Conservation (phyloP, 768 basidiomycete genomes). For the Pleurotus pulmonarius region DNA sequence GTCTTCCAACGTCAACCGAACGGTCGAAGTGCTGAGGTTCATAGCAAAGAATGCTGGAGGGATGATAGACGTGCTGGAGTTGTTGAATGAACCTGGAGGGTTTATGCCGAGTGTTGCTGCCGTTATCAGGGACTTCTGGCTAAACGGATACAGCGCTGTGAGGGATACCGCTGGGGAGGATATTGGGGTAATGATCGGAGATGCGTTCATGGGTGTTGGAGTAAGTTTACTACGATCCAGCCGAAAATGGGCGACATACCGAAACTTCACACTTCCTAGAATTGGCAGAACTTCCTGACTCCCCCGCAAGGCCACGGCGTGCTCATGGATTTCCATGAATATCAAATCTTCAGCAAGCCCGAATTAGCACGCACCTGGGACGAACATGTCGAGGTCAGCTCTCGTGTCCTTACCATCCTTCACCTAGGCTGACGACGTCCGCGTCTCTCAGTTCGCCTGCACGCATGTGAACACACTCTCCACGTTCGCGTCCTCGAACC, state of each 20-base stretch:
- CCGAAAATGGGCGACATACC: too few relatives aligned
- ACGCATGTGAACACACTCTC: constrained; percentile 40
- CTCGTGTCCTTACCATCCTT: background rate
- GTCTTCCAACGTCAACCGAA: constrained; percentile 43
- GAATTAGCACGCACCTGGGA: constrained; percentile 52
- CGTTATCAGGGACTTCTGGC: constrained; percentile 44
- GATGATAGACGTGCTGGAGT: constrained; percentile 59
- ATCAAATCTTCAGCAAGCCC: constrained; percentile 64
- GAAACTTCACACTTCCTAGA: constrained; percentile 24
- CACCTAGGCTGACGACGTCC: background rate
- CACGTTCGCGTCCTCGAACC: constrained; percentile 44
- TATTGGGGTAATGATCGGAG: constrained; percentile 68
- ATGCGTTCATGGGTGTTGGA: constrained; percentile 51
- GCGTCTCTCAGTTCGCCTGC: constrained; percentile 47
- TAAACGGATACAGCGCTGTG: constrained; percentile 56
- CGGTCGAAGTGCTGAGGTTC: constrained; percentile 55
- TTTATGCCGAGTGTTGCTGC: constrained; percentile 35
- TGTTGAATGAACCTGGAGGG: constrained; percentile 69
- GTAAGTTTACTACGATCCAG: too few relatives aligned
- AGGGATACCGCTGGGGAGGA: constrained; percentile 41
- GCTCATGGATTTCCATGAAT: constrained; percentile 72
- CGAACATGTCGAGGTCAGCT: constrained; percentile 52
- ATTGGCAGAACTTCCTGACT: constrained; percentile 58
- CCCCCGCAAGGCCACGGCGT: constrained; percentile 50
- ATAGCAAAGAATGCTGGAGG: constrained; percentile 51